Conservation (phyloP, 148 eudicot species). For the Polygonum maritimum region DNA sequence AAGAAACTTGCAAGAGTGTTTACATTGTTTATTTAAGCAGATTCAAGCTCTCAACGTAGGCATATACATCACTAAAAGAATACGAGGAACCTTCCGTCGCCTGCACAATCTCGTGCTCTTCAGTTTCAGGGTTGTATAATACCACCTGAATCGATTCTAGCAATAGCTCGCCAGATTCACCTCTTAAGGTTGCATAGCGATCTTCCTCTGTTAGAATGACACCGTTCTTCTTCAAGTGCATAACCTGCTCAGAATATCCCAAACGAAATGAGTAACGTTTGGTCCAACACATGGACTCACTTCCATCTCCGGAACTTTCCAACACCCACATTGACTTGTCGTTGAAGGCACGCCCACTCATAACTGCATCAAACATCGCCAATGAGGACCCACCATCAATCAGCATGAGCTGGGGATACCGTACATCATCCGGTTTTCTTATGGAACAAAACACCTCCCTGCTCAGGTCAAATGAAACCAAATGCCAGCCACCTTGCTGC, state of each 20-base stretch:
- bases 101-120: neutral
- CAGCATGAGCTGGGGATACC: neutral
- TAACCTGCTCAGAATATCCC: too few species aligned
- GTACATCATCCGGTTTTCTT: neutral
- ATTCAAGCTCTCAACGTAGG: neutral
- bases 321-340: neutral
- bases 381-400: neutral
- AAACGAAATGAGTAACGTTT: neutral
- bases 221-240: too few species aligned
- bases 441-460: neutral
- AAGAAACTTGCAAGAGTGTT: too few species aligned
- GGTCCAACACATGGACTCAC: neutral
- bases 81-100: neutral
- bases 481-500: neutral
- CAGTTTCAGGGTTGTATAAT: neutral
- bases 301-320: too few species aligned
- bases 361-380: too few species aligned
- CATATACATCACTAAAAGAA: neutral
- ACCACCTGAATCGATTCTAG: neutral
- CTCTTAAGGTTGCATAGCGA: too few species aligned
- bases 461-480: neutral
- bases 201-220: too few species aligned
- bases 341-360: too few species aligned
- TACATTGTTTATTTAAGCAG: neutral
- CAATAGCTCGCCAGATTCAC: too few species aligned